A percentile compares a stretch with the other conserved stretches of the same genome.
phyloP scores from a whole-genome alignment of 768 basidiomycete genomes.

The Russula foetens region DNA sequence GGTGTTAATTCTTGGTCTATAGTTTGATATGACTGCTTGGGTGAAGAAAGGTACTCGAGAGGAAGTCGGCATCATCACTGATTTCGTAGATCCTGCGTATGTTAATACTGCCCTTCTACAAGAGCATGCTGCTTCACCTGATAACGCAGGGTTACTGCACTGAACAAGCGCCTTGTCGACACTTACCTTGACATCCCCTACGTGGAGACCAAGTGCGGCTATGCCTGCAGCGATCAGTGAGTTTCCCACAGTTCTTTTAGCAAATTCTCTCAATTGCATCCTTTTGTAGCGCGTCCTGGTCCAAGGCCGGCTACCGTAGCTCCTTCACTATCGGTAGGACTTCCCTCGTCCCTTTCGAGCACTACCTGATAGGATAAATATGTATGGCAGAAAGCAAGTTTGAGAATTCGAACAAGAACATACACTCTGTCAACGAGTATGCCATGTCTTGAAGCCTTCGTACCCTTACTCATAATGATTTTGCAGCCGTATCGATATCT shows the following conservation, averaged over 20 bases:
- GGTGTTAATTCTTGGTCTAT: conserved; percentile 9
- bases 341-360: not conserved
- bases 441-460: conserved; percentile 26
- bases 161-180: conserved; percentile 72
- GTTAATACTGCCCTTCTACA: conserved; percentile 13
- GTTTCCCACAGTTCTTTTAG: conserved; percentile 24
- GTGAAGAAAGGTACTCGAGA: conserved; percentile 61
- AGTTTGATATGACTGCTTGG: conserved; percentile 95
- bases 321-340: conserved; percentile 72
- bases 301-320: conserved; percentile 77
- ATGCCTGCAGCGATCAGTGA: conserved; percentile 92
- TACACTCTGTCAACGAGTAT: conserved; percentile 77
- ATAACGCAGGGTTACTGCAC: conserved; percentile 58
- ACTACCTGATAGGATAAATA: conserved; percentile 8
- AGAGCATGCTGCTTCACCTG: not conserved
- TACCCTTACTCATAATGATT: conserved; percentile 14
- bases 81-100: conserved; percentile 64
- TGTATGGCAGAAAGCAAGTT: conserved; percentile 50
- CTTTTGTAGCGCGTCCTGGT: conserved; percentile 64
- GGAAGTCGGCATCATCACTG: conserved; percentile 74
- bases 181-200: conserved; percentile 79
- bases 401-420: conserved; percentile 72
- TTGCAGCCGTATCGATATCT: conserved; percentile 71
- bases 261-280: conserved; percentile 24
- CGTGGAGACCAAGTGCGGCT: conserved; percentile 84